phyloP scores from a whole-genome alignment of 2,329 filamentous ascomycete species.

The Alternaria triticimaculans region DNA sequence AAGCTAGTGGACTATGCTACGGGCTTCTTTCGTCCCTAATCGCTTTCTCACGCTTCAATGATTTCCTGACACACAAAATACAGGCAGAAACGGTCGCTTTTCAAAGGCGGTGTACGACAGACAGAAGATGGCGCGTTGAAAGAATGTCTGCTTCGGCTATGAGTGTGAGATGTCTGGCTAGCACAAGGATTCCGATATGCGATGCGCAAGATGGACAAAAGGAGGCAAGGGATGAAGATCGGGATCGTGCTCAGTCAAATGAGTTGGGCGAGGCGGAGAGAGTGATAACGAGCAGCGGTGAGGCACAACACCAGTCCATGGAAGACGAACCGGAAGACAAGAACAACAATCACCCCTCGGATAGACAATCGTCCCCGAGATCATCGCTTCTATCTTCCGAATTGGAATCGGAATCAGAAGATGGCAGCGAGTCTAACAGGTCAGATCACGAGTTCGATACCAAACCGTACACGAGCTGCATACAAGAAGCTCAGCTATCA shows the following conservation, averaged over 20 bases:
- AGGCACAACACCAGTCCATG: not conserved
- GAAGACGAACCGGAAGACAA: not conserved
- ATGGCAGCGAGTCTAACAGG: not conserved
- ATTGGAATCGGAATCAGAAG: conserved; percentile 1
- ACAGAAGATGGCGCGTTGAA: conserved; percentile 7
- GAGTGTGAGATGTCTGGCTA: conserved; percentile 29
- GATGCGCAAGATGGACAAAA: not conserved
- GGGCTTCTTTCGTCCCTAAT: not conserved
- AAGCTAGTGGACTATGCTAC: conserved; percentile 13
- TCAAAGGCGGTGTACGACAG: too few relatives aligned
- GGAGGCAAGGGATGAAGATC: not conserved
- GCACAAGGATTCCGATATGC: conserved; percentile 16
- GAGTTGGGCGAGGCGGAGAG: not conserved
- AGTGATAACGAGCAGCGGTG: not conserved
- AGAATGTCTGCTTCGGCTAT: conserved; percentile 25
- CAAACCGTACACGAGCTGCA: conserved; percentile 27
- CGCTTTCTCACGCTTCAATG: too few relatives aligned
- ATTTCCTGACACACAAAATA: too few relatives aligned
- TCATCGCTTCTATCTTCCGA: conserved; percentile 2
- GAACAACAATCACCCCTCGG: not conserved
- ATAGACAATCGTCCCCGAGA: not conserved
- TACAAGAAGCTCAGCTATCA: conserved; percentile 40
- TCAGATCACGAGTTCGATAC: not conserved
- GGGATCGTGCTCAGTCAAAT: not conserved
- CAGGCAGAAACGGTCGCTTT: too few relatives aligned